Base-by-base conservation (phyloP, 2,329 filamentous ascomycete species). In the Fusarium domesticum region DNA sequence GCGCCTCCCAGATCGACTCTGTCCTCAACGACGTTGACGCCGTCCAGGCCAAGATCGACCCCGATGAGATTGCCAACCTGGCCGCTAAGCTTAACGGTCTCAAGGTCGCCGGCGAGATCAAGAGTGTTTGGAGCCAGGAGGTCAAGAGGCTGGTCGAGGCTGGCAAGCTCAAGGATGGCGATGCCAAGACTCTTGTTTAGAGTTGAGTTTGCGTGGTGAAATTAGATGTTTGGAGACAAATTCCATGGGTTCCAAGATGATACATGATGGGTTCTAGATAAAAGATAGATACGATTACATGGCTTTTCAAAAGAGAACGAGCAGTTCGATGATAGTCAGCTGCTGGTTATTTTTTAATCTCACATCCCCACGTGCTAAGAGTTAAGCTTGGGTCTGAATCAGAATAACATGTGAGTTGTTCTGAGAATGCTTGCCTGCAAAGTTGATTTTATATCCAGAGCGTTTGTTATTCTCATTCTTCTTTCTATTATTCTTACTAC, bases 21-120 rank as follows among this genome's bases (percentile, higher is more conserved):
- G 89, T 93, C 2, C 78, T 97, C 30, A 80, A 79, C 60, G 92
- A 96, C 56, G 87, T 95, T 37, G 95, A 98, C 64, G 73, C 85
- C 17, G 71, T 98, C 49, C 89, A 96, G 72, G 76, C 77, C 70
- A 95, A 92, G 80, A 83, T 96, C 56, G 91, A 96, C 56, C 75
- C 87, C 43, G 92, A 96, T 58, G 91, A 97, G 78, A 82, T 97
- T 61, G 91, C 91, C 32, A 79, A 78, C 17, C 74, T 98, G 46
- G 89, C 91, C 28, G 77, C 74, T 59, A 92, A 92, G 74, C 81
- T 98, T 48, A 85, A 82, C 61, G 81, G 83, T 35, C 77, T 89
- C 60, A 95, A 88, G 68, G 83, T 92, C 50, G 83, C 83, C 16
- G 82, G 80, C 54, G 88, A 90, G 67, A 92, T 98, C 69, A 96